Evolutionary conservation across 345 rosid species (phyloP).

Genomic region (Salix brachista): DNA sequence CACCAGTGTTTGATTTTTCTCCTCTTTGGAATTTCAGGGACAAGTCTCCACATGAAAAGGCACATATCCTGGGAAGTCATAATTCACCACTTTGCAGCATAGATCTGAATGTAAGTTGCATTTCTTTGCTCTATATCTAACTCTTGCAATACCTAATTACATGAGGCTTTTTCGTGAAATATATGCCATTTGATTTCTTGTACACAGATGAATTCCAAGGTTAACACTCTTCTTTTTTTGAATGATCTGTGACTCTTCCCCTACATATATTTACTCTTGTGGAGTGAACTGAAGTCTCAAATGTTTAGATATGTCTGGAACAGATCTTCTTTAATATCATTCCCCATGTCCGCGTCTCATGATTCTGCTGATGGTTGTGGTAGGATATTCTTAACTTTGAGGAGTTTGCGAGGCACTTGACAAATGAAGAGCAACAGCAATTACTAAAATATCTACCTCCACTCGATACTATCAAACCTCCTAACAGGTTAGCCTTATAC

Average conservation of each 20-base stretch:
- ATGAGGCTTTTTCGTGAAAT: neutral
- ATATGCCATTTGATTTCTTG: neutral
- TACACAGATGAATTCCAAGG: neutral
- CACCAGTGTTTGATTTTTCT: conserved; percentile 14
- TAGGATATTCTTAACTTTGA: conserved; percentile 83
- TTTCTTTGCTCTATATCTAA: neutral
- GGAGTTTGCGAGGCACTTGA: conserved; percentile 59
- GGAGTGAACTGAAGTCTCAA: neutral
- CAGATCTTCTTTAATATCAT: neutral
- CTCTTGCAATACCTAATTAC: neutral
- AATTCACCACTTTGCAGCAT: conserved; percentile 65
- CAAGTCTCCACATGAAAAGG: conserved; percentile 55
- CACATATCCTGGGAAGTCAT: conserved; percentile 49
- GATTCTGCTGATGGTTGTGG: conserved; percentile 15
- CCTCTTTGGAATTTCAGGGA: conserved; percentile 53
- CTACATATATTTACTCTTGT: neutral
- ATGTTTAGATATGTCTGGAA: neutral
- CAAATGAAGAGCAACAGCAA: conserved; percentile 75
- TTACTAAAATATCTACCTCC: conserved; percentile 67
- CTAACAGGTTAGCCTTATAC: conserved; percentile 51
- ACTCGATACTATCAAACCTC: conserved; percentile 49
- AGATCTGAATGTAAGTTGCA: conserved; percentile 62
- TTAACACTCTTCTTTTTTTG: neutral
- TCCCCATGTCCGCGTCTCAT: neutral
- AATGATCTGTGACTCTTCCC: neutral